Evolutionary conservation across 164 flowering plant species (phyloP), one percentile per base, ranked within the genome.

Genomic region (Saururus chinensis): DNA sequence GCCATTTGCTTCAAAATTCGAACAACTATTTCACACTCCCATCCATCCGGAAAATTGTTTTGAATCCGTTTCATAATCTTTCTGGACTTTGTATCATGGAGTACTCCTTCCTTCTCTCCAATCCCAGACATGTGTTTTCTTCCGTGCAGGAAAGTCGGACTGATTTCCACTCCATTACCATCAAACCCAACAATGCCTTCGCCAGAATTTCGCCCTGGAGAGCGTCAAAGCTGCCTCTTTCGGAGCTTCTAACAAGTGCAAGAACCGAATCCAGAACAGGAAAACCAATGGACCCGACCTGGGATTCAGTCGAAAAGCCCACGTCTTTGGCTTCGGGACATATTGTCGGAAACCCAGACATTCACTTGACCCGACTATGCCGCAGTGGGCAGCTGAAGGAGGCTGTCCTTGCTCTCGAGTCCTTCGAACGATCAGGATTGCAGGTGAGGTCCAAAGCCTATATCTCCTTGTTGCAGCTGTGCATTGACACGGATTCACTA

Each of bases 391-490:
- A 60, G 60, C 73, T 73, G n/a, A 63, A 57, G 51, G 70, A 73
- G 65, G 70, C 76, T n/a, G 63, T 73, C 17, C 26, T 13, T 16
- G 70, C 65, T 9, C 65, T 73, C 8, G 73, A 63, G 8, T 60
- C 67, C 20, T 5, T 66, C n/a, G 51, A 48, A 9, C 35, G 53
- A 24, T 12, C 26, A 11, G 70, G 69, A 1, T 53, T 19, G 42
- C 68, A 64, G 64, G 66, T 70, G n/a, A 68, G 37, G n/a, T 45
- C 74, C 70, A 65, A 58, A 48, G 64, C 74, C 30, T 74, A 64
- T 59, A 68, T 70, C 22, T 64, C 66, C 53, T 64, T 74, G 51
- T n/a, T 70, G 45, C 74, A 70, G 19, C 53, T 68, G 40, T 70
- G 74, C 35, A 74, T 74, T 40, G 71, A 74, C 54, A 25, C 53